Evolutionary conservation across 352 stramenopile genomes (phyloP).

Genomic region (Pythium sukuiense): DNA sequence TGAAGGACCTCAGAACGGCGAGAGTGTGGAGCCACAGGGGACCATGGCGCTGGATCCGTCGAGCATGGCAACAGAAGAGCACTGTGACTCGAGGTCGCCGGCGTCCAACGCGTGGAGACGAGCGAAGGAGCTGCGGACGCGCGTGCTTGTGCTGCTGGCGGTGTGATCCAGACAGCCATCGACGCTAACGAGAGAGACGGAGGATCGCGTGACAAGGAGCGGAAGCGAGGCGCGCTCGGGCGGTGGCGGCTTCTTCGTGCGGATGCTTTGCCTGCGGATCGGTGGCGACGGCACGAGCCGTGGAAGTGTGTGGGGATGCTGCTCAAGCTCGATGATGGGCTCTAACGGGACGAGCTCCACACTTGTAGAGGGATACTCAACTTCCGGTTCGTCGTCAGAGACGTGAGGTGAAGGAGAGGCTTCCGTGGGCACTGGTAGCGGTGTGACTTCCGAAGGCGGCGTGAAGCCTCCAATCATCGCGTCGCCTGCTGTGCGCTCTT

Average conservation of each 20-base stretch:
- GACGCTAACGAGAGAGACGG: background rate
- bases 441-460: background rate
- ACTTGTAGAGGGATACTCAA: background rate
- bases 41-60: slow-evolving; percentile 35
- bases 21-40: slow-evolving; percentile 2
- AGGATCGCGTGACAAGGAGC: background rate
- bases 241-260: background rate
- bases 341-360: background rate
- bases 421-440: background rate
- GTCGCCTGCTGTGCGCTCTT: background rate
- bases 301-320: background rate
- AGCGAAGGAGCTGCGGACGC: background rate
- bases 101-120: slow-evolving; percentile 1
- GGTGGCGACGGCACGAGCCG: slow-evolving; percentile 2
- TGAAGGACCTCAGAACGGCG: background rate
- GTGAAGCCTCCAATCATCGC: background rate
- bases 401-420: background rate
- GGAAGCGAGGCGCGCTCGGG: slow-evolving; percentile 1
- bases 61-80: slow-evolving; percentile 36
- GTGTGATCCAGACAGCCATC: slow-evolving; percentile 13
- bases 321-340: background rate
- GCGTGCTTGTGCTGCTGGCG: background rate
- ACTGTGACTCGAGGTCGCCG: slow-evolving; percentile 25
- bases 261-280: background rate
- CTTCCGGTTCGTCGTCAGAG: background rate